Evolutionary conservation across 2,329 filamentous ascomycete genomes (phyloP), one percentile per base, ranked within the genome.

Genomic region (Chaetothyriales sp.): DNA sequence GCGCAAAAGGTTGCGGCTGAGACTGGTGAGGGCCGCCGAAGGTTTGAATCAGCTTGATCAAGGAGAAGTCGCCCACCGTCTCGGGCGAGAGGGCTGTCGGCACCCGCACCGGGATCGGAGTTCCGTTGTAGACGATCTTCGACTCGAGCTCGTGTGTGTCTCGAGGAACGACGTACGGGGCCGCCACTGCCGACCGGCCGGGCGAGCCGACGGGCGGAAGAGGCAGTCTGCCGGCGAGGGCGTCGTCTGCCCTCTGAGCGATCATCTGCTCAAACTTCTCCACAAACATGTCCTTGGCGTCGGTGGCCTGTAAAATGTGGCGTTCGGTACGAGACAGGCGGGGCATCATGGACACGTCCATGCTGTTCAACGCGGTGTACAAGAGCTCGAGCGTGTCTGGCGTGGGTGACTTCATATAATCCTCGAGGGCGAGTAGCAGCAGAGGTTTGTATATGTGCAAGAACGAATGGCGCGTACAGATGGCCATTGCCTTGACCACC

Each of bases 361-460:
- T 98, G 50, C 81, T 82, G 66, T 98, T 98, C 57, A 98, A 86
- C 1, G 92, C 85, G 60, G 95, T 79, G 68, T 95, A 98, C 4
- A 98, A 76, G 65, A 86, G 81, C 46, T 87, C 82, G 48, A 98
- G 74, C 0, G 92, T 98, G 66, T 94, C 89, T 3, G 86, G 81
- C 33, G 86, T 83, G 0, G 92, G 92, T 0, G 84, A 82, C 64
- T 94, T 92, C 70, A 97, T 98, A 67, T 98, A 98, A 65, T 97
- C 90, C 63, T 98, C 90, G 49, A 98, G 74, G 0, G 92, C 92
- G 44, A 98, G 72, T 40, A 98, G 74, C 49, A 98, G 75, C 43
- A 98, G 76, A 25, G 92, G 92, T 86, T 98, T 98, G 73, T 98
- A 98, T 58, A 98, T 98, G 69, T 98, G 92, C 60, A 98, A 72